Evolutionary conservation across 2,329 filamentous ascomycete species (phyloP).

Genomic region (Diplocarpon rosae): DNA sequence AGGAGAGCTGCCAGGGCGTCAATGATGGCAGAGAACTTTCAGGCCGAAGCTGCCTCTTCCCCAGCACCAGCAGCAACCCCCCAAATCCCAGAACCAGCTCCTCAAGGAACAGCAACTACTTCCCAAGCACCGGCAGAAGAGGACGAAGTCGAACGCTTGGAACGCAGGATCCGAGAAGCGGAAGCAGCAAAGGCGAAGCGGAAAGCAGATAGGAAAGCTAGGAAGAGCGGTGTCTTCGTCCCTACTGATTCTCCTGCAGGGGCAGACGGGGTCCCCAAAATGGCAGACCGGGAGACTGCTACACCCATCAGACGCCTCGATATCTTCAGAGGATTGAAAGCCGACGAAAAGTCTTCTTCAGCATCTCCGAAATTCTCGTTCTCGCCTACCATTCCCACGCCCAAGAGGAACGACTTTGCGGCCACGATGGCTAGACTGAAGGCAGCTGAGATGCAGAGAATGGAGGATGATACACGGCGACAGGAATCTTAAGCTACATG

Average conservation of each 20-base stretch:
- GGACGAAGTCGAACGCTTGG: conserved; percentile 34
- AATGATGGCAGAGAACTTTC: conserved; percentile 26
- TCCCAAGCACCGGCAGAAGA: conserved; percentile 26
- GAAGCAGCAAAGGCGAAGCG: conserved; percentile 30
- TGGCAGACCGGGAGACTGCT: conserved; percentile 14
- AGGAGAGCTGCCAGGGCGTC: conserved; percentile 37
- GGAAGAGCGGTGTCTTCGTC: conserved; percentile 27
- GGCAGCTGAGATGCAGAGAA: conserved; percentile 40
- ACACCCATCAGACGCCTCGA: conserved; percentile 27
- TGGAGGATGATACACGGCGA: conserved; percentile 41
- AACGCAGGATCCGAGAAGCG: conserved; percentile 32
- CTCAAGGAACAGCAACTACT: not conserved
- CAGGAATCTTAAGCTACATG: conserved; percentile 33
- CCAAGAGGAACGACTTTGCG: conserved; percentile 26
- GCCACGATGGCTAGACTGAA: conserved; percentile 44
- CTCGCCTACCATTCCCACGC: conserved; percentile 20
- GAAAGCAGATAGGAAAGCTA: conserved; percentile 29
- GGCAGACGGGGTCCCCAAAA: conserved; percentile 4
- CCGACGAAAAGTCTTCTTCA: conserved; percentile 32
- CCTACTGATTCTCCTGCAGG: conserved; percentile 18
- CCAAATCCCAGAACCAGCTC: conserved; percentile 2
- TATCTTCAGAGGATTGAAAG: conserved; percentile 29
- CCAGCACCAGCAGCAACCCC: conserved; percentile 12
- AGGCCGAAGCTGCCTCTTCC: conserved; percentile 12
- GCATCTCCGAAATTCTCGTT: conserved; percentile 27